Evolutionary conservation across 495 filamentous ascomycete genomes (phyloP).

Genomic region (Daldinia childiae): DNA sequence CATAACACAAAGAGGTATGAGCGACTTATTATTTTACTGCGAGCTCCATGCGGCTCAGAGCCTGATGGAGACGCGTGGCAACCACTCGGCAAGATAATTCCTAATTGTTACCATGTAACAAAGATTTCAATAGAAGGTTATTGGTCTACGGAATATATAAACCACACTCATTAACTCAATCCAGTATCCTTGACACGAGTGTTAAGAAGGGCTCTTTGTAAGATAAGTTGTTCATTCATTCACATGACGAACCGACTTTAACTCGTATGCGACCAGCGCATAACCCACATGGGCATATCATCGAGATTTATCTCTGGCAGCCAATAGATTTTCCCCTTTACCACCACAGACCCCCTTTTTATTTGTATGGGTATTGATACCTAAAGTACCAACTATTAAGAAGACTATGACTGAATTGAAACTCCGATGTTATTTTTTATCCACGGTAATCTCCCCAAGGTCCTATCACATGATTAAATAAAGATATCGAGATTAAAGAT

Average conservation of each 20-base stretch:
- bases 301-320: background rate
- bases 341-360: background rate
- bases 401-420: too few relatives aligned
- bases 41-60: slow-evolving; percentile 1
- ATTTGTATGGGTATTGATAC: too few relatives aligned
- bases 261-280: too few relatives aligned
- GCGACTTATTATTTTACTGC: background rate
- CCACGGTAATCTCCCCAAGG: too few relatives aligned
- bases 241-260: background rate
- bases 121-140: background rate
- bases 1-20: background rate
- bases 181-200: background rate
- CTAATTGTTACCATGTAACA: background rate
- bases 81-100: background rate
- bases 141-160: background rate
- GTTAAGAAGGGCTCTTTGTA: background rate
- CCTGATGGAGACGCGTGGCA: background rate
- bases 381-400: too few relatives aligned
- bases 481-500: too few relatives aligned
- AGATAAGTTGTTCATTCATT: background rate
- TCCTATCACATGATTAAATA: too few relatives aligned
- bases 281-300: too few relatives aligned
- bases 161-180: background rate
- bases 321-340: background rate
- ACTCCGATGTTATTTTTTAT: too few relatives aligned